A percentile compares a stretch with the other conserved stretches of the same genome.
phyloP scores from a whole-genome alignment of 2,329 filamentous ascomycete species.

The Plenodomus lindquistii region DNA sequence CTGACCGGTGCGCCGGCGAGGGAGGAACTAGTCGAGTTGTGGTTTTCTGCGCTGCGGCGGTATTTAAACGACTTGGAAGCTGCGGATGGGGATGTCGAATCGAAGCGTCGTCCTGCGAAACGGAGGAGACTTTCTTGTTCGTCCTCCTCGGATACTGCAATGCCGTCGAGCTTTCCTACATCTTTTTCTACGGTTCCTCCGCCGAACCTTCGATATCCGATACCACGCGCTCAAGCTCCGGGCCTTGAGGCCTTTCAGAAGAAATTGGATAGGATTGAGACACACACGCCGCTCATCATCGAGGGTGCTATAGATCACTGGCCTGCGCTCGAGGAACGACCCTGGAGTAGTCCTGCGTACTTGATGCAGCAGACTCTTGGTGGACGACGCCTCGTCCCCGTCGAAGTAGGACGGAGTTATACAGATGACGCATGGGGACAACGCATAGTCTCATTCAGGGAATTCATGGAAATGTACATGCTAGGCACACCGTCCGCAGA shows the following conservation, averaged over 20 bases:
- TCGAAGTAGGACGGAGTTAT: conserved; percentile 86
- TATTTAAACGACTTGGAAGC: conserved; percentile 2
- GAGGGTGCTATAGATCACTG: conserved; percentile 67
- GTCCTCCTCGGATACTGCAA: not conserved
- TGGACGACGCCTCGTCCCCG: conserved; percentile 78
- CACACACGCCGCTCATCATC: conserved; percentile 66
- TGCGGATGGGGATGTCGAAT: not conserved
- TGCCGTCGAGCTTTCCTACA: conserved; percentile 23
- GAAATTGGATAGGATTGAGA: conserved; percentile 20
- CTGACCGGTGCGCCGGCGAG: conserved; percentile 57
- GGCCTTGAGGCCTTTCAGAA: conserved; percentile 35
- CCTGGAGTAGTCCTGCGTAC: conserved; percentile 76
- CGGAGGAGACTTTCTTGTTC: conserved; percentile 13
- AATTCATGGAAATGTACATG: conserved; percentile 71
- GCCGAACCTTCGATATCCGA: conserved; percentile 21
- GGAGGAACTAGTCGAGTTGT: conserved; percentile 47
- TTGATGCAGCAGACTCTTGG: conserved; percentile 73
- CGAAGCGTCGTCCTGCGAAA: conserved; percentile 17
- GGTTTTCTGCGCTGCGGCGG: conserved; percentile 55
- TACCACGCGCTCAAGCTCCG: conserved; percentile 22
- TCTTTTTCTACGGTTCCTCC: not conserved
- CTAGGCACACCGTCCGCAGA: conserved; percentile 17
- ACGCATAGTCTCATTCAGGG: conserved; percentile 71
- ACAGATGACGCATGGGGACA: conserved; percentile 86
- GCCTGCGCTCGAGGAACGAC: conserved; percentile 71